Evolutionary conservation across 176 grass and related monocot species (phyloP), one percentile per base, ranked within the genome.

Genomic region (Juncus effusus): DNA sequence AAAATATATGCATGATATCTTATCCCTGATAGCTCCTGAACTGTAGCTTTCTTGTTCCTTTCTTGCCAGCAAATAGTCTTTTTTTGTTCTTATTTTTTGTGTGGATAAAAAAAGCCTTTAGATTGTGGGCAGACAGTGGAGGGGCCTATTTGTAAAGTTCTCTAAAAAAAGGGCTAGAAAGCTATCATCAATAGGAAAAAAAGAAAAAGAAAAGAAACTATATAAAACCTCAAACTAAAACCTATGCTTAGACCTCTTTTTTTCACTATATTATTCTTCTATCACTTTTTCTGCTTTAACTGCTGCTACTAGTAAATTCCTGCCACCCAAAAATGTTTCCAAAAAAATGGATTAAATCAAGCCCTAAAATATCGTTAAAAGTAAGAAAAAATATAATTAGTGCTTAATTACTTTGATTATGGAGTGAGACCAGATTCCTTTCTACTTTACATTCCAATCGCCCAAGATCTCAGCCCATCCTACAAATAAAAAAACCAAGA

Each of bases 381-480:
- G 37, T 2, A 56, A 41, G 55, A 69, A 14, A 70, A 39, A 10
- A 7, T n/a, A 9, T 58, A 16, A 59, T 71, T 3, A 42, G 54
- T 35, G 53, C 3, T 59, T 59, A 13, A 56, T 71, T 59, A 93
- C 89, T 85, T 82, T 93, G 72, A 93, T 93, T 82, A 85, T 72
- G 81, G 70, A 67, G 72, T 76, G 74, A 82, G 19, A 63, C 28
- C 42, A 59, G 60, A 61, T 76, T 71, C 54, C 38, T 63, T 77
- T 72, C 51, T 41, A 72, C 79, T 79, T 93, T 87, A 93, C 85
- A 93, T 88, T 78, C 79, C 79, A 54, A 93, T 93, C 42, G 81
- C 81, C 54, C 81, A 59, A 85, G 84, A 85, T 83, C 89, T 16
- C 84, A 87, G 66, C 81, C 76, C 59, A 93, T 71, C 79, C 89